These are phyloP conservation scores for Podila epicladia DNA, from an alignment of 192 early-diverging fungal species.

Conservation along the genomic window DNA sequence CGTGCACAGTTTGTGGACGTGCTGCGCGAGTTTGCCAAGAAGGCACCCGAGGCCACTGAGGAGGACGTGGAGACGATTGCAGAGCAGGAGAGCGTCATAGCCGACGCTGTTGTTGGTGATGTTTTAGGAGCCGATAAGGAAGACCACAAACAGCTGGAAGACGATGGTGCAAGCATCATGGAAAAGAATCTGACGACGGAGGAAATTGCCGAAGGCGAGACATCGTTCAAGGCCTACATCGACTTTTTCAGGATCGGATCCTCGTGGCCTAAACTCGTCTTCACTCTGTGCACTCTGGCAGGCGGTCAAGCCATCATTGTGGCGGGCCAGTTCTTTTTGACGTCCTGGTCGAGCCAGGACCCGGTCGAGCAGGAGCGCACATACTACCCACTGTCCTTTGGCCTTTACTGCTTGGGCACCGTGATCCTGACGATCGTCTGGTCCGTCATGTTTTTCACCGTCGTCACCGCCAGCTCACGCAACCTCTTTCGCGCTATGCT, in stretches of 20 bases:
- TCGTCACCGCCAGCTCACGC: conserved; percentile 25
- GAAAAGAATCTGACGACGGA: conserved; percentile 48
- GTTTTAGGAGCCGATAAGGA: conserved; percentile 15
- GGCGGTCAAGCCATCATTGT: conserved; percentile 41
- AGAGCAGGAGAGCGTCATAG: neutral
- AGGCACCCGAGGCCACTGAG: conserved; percentile 23
- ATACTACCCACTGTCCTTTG: conserved; percentile 53
- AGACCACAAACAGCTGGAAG: neutral
- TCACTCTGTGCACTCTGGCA: conserved; percentile 30
- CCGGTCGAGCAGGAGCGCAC: conserved; percentile 48
- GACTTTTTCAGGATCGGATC: conserved; percentile 53
- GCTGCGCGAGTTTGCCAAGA: conserved; percentile 48
- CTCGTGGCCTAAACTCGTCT: conserved; percentile 10
- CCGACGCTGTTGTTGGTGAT: neutral
- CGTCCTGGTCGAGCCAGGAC: conserved; percentile 57
- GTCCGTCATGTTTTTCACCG: conserved; percentile 53
- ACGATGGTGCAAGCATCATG: conserved; percentile 13
- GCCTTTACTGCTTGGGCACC: conserved; percentile 54
- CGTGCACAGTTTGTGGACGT: conserved; percentile 48
- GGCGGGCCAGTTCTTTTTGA: conserved; percentile 62
- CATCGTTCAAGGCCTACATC: conserved; percentile 39
- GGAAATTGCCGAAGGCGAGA: conserved; percentile 46
- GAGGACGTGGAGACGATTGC: conserved; percentile 10
- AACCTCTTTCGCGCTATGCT: conserved; percentile 62
- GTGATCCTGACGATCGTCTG: conserved; percentile 58